phyloP scores from a whole-genome alignment of 177 flowering plant species.

The Vitis hybrid region DNA sequence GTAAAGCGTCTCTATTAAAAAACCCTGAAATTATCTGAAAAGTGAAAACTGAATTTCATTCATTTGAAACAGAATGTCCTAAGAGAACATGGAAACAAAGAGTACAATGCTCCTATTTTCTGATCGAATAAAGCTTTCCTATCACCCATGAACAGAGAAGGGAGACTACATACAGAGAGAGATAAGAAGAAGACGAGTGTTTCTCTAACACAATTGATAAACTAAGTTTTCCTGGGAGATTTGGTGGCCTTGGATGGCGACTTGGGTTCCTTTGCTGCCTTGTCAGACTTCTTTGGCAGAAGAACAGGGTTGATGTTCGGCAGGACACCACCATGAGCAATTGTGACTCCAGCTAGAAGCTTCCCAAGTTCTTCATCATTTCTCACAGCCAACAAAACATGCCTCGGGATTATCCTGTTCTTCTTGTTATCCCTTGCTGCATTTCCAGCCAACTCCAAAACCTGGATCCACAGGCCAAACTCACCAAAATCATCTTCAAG shows the following conservation, averaged over 20 bases:
- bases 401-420: constrained; percentile 56
- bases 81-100: not conserved
- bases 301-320: constrained; percentile 56
- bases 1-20: not conserved
- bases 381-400: constrained; percentile 50
- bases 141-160: not conserved
- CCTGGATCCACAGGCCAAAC: constrained; percentile 21
- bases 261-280: constrained; percentile 33
- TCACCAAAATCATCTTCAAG: not conserved
- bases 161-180: constrained; percentile 6
- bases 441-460: constrained; percentile 56
- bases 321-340: constrained; percentile 57
- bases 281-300: constrained; percentile 49
- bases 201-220: not conserved
- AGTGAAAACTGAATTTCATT: not conserved
- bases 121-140: not conserved
- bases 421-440: constrained; percentile 65
- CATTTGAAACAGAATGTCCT: not conserved
- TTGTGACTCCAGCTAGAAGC: constrained; percentile 50
- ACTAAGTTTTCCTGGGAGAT: constrained; percentile 40
- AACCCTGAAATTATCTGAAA: not conserved
- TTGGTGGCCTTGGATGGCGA: constrained; percentile 44
- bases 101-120: not conserved
- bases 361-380: constrained; percentile 60
- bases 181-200: too few relatives aligned